Conservation (phyloP, 2,329 filamentous ascomycete species). For the Furcasterigmium sp. region DNA sequence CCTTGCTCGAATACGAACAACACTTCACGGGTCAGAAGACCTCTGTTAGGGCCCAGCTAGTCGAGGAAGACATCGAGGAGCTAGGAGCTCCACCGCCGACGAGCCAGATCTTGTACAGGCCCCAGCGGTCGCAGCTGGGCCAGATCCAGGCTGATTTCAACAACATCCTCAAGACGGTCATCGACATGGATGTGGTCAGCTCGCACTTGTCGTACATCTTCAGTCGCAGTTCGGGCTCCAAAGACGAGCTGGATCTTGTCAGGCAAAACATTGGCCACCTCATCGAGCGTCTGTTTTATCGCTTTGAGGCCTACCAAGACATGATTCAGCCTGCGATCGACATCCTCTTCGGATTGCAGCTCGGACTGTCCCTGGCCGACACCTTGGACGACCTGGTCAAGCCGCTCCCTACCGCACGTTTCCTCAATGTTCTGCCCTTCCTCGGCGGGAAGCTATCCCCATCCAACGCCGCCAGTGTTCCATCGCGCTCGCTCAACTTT, state of each 20-base stretch:
- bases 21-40: constrained; percentile 62
- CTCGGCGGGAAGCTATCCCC: constrained; percentile 36
- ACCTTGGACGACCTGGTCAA: constrained; percentile 36
- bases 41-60: constrained; percentile 59
- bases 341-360: constrained; percentile 71
- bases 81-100: constrained; percentile 64
- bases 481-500: constrained; percentile 35
- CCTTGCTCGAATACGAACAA: constrained; percentile 60
- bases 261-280: constrained; percentile 61
- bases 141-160: constrained; percentile 79
- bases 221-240: constrained; percentile 21
- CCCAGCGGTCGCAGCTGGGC: constrained; percentile 59
- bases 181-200: constrained; percentile 39
- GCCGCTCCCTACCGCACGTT: constrained; percentile 19
- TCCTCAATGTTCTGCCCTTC: constrained; percentile 49
- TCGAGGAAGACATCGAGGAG: constrained; percentile 55
- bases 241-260: constrained; percentile 43
- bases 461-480: constrained; percentile 19
- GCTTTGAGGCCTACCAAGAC: constrained; percentile 79
- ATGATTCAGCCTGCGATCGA: constrained; percentile 73
- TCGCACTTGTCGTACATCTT: constrained; percentile 20
- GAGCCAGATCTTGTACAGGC: constrained; percentile 65
- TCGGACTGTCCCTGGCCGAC: constrained; percentile 64
- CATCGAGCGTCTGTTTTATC: constrained; percentile 60
- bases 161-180: constrained; percentile 64